Base-by-base conservation (phyloP, 768 basidiomycete species). In the Boletus coccyginus region DNA sequence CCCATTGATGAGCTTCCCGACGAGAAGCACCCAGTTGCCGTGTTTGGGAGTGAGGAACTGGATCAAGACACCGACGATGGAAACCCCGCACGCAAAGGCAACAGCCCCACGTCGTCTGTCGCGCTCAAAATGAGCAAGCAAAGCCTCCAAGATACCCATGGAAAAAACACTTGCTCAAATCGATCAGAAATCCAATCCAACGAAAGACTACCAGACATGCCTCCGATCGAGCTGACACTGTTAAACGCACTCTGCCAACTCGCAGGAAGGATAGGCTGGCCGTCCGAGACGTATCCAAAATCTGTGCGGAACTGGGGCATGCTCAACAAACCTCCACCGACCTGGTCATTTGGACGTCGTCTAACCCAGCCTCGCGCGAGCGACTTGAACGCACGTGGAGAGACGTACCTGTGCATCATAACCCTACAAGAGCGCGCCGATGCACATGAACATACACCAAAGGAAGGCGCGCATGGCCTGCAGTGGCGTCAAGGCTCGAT, bases 231-330 rank as follows among this genome's bases (percentile, higher is more conserved):
- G 35, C 63, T 65, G 36, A 55, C 55, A 4, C 63, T 67, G 33
- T 65, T 70, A 44, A 68, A 68, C 2, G 68, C 63, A 12, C 65
- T 67, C 40, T 68, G 67, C 68, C 67, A 70, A 19, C 58, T 70
- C 2, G 67, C 67, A 33, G 68, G 43, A 27, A 70, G 59, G 12
- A 70, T 38, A 1, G 57, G 44, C 7, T 53, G 32, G 0, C 49
- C 43, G 2, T 49, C 38, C 9, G 10, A 27, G 3, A 59, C 5
- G 35, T 62, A 64, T 12, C 67, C 68, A 53, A 68, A 68, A 58
- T 70, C 68, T 7, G 11, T 27, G n/a, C 68, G 65, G 45, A 68
- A 68, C 46, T 67, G 50, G 12, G 66, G 60, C 3, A 67, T 47
- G 21, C 66, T 55, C 35, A 67, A 43, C 16, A 68, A 21, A 3